phyloP scores from a whole-genome alignment of 192 early-diverging fungal species.

The Entomortierella parvispora region DNA sequence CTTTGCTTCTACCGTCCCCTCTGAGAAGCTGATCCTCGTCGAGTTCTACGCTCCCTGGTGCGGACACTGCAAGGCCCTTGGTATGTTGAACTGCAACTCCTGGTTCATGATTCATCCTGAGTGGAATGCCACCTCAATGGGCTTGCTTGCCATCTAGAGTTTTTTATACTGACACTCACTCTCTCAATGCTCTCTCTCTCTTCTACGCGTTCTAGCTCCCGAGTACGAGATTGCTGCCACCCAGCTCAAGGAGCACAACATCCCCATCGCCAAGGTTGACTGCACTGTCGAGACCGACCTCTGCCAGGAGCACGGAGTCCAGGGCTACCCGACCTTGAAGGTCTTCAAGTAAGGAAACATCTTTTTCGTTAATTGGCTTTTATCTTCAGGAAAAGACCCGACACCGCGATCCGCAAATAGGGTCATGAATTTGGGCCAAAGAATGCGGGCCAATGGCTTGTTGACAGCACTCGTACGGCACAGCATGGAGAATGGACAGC shows the following conservation, averaged over 20 bases:
- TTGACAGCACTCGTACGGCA: too few relatives aligned
- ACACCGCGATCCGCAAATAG: too few relatives aligned
- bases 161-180: too few relatives aligned
- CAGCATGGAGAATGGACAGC: too few relatives aligned
- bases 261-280: conserved; percentile 94
- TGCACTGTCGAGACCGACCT: conserved; percentile 89
- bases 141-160: too few relatives aligned
- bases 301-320: conserved; percentile 83
- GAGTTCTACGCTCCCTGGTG: conserved; percentile 99
- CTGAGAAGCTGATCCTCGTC: conserved; percentile 81
- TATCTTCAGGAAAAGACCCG: too few relatives aligned
- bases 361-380: neutral
- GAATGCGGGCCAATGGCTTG: too few relatives aligned
- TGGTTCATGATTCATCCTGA: too few relatives aligned
- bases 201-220: conserved; percentile 70
- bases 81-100: conserved; percentile 39
- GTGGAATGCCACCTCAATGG: too few relatives aligned
- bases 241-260: conserved; percentile 75
- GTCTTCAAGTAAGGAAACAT: conserved; percentile 70
- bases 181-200: too few relatives aligned
- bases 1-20: conserved; percentile 70
- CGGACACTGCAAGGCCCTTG: conserved; percentile 93
- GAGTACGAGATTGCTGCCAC: conserved; percentile 95
- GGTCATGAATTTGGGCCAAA: too few relatives aligned
- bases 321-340: conserved; percentile 96